These are phyloP conservation scores for Leccinum incarnatum DNA, from an alignment of 768 basidiomycete species.

Conservation along the genomic window DNA sequence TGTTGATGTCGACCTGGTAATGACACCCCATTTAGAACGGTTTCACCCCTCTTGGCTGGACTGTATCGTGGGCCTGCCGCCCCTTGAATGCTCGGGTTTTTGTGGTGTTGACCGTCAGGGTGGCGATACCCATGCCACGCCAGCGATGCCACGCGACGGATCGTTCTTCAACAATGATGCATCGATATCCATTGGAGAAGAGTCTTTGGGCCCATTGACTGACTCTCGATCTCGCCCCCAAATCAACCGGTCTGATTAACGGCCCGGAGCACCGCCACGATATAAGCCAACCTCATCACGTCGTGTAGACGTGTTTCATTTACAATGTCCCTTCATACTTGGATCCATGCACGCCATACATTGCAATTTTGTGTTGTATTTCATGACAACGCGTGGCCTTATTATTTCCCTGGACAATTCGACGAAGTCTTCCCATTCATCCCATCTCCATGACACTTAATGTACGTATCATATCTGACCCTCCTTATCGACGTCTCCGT, in stretches of 20 bases:
- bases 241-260: conserved; percentile 1
- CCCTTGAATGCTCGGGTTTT: neutral
- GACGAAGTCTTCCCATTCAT: neutral
- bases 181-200: neutral
- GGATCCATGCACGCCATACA: neutral
- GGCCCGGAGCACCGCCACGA: conserved; percentile 7
- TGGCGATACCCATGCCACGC: neutral
- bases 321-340: neutral
- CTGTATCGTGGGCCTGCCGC: conserved; percentile 4
- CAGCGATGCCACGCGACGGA: neutral
- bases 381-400: neutral
- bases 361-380: neutral
- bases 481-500: conserved; percentile 5
- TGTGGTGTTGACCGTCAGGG: neutral
- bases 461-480: neutral
- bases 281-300: conserved; percentile 1
- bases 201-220: neutral
- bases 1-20: conserved; percentile 1
- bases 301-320: conserved; percentile 2
- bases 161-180: neutral
- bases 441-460: conserved; percentile 1
- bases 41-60: conserved; percentile 10
- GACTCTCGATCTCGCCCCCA: neutral
- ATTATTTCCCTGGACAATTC: neutral
- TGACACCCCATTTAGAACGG: conserved; percentile 1